These are phyloP conservation scores for Barnettozyma wickerhamii DNA, from an alignment of 805 yeast genomes.

Conservation along the genomic window DNA sequence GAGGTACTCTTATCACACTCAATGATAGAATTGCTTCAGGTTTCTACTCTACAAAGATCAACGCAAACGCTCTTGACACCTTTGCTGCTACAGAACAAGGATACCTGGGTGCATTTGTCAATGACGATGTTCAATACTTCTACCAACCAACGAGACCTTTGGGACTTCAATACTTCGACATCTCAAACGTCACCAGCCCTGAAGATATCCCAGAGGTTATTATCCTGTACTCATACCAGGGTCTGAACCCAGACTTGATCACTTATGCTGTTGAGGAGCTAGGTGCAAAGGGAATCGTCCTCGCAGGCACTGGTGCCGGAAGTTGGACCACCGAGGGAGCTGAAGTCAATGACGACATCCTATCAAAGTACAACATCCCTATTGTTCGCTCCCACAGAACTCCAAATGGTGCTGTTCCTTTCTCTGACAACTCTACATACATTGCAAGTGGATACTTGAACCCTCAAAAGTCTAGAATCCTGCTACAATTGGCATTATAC, in stretches of 20 bases:
- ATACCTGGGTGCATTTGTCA: slow-evolving; percentile 62
- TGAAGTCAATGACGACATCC: slow-evolving; percentile 37
- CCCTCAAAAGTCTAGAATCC: slow-evolving; percentile 59
- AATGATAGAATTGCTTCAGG: slow-evolving; percentile 68
- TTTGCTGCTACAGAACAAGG: slow-evolving; percentile 67
- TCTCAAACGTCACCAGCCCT: slow-evolving; percentile 23
- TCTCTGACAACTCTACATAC: slow-evolving; percentile 36
- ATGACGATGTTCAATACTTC: slow-evolving; percentile 57
- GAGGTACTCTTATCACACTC: slow-evolving; percentile 61
- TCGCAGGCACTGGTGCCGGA: slow-evolving; percentile 72
- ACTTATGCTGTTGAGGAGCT: slow-evolving; percentile 39
- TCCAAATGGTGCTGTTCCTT: slow-evolving; percentile 64
- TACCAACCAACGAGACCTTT: slow-evolving; percentile 54
- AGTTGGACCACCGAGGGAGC: slow-evolving; percentile 40
- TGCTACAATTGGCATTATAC: slow-evolving; percentile 49
- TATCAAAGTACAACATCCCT: slow-evolving; percentile 38
- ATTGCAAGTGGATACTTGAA: slow-evolving; percentile 60
- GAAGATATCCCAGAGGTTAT: slow-evolving; percentile 38
- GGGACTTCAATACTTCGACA: slow-evolving; percentile 28
- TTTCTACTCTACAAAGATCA: slow-evolving; percentile 60
- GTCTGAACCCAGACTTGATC: slow-evolving; percentile 44
- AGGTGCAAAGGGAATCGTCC: slow-evolving; percentile 48
- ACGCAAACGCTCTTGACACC: slow-evolving; percentile 64
- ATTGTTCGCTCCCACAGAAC: slow-evolving; percentile 59
- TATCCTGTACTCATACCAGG: slow-evolving; percentile 59